Conservation (phyloP, 2,329 filamentous ascomycete species). For the Botryotinia globosa region DNA sequence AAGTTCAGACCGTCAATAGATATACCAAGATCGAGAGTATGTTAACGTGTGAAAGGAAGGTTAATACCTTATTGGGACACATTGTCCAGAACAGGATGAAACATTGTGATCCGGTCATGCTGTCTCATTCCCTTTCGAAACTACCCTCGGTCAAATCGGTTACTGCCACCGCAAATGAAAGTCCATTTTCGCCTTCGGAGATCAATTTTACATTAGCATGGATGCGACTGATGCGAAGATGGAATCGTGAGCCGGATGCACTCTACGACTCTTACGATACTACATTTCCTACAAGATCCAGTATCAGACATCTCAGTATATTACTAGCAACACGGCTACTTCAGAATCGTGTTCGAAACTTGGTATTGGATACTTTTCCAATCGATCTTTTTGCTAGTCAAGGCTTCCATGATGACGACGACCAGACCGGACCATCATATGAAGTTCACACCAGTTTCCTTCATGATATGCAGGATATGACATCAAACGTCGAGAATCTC, state of each 20-base stretch:
- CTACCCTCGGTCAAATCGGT: not conserved
- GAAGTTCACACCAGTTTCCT: constrained; percentile 10
- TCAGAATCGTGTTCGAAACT: not conserved
- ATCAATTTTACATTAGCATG: constrained; percentile 12
- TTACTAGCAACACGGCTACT: constrained; percentile 8
- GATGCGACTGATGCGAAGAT: not conserved
- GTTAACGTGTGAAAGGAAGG: not conserved
- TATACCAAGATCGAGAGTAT: constrained; percentile 8
- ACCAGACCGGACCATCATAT: not conserved
- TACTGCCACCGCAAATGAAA: constrained; percentile 6
- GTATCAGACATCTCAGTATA: constrained; percentile 14
- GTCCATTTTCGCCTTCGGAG: constrained; percentile 12
- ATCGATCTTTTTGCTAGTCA: constrained; percentile 11
- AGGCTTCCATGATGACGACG: not conserved
- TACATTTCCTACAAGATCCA: constrained; percentile 9
- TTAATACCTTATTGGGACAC: not conserved
- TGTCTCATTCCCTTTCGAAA: constrained; percentile 3
- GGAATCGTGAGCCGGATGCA: constrained; percentile 9
- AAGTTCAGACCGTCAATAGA: constrained; percentile 16
- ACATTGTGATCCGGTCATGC: constrained; percentile 13
- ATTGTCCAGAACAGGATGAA: constrained; percentile 8
- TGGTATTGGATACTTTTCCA: constrained; percentile 9
- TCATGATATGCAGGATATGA: constrained; percentile 10
- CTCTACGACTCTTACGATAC: constrained; percentile 16
- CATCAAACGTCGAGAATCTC: not conserved